These are phyloP conservation scores for Phaeomoniella chlamydospora DNA, from an alignment of 2,329 filamentous ascomycete genomes.

Conservation along the genomic window DNA sequence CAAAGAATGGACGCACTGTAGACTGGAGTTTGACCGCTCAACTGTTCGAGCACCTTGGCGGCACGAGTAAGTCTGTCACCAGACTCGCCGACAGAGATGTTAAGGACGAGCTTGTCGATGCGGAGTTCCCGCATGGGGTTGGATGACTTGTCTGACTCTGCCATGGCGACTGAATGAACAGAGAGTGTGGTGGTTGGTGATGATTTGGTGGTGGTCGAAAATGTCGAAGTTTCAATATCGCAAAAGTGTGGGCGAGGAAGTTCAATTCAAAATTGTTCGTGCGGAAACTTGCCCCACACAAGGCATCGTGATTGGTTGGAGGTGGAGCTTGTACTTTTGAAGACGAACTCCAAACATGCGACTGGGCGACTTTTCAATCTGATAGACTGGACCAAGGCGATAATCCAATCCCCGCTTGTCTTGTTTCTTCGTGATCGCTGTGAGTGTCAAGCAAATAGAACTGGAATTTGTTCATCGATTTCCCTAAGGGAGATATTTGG, in stretches of 20 bases:
- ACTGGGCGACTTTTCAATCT: no score
- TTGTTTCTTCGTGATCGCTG: no score
- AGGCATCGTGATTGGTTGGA: not conserved
- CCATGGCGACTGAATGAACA: slow-evolving; percentile 20
- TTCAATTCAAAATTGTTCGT: not conserved
- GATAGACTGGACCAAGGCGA: no score
- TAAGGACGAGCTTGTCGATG: slow-evolving; percentile 98
- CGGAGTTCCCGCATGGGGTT: slow-evolving; percentile 99
- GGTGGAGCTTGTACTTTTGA: not conserved
- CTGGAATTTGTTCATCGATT: no score
- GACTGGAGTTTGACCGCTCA: slow-evolving; percentile 98
- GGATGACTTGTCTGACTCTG: slow-evolving; percentile 67
- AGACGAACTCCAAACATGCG: no score
- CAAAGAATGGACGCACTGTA: slow-evolving; percentile 58
- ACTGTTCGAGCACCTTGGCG: slow-evolving; percentile 99
- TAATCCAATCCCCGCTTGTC: no score
- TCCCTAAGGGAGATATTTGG: no score
- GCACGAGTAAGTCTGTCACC: slow-evolving; percentile 99
- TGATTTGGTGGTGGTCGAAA: slow-evolving; percentile 1
- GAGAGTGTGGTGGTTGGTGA: slow-evolving; percentile 7
- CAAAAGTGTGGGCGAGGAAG: not conserved
- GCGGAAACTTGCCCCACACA: not conserved
- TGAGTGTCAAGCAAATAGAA: no score
- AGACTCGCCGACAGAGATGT: slow-evolving; percentile 99
- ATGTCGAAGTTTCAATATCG: slow-evolving; percentile 1